A percentile compares a stretch with the other conserved stretches of the same genome.
phyloP scores from a whole-genome alignment of 257 asterid genomes.

The Ocimum tenuiflorum region DNA sequence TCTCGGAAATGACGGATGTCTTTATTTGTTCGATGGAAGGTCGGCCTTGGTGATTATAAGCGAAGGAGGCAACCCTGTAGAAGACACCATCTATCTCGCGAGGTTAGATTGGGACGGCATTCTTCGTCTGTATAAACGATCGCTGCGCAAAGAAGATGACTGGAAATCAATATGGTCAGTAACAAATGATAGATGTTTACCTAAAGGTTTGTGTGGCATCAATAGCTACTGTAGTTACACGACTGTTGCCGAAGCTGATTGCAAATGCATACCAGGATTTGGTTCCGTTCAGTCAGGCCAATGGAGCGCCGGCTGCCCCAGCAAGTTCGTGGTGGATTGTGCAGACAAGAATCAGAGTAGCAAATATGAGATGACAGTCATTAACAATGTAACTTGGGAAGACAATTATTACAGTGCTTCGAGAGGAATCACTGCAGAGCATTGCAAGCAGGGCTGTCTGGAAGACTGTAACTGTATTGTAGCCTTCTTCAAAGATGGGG shows the following conservation, averaged over 20 bases:
- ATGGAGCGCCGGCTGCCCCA: constrained; percentile 22
- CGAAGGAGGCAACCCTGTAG: constrained; percentile 3
- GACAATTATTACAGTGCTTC: constrained; percentile 16
- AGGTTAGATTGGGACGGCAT: constrained; percentile 45
- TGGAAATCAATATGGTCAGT: constrained; percentile 21
- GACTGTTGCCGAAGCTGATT: not conserved
- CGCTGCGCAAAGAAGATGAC: constrained; percentile 9
- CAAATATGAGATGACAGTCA: not conserved
- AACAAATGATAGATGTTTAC: constrained; percentile 24
- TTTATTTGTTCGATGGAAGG: constrained; percentile 35
- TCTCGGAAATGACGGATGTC: constrained; percentile 31
- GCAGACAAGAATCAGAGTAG: not conserved
- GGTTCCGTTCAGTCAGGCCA: not conserved
- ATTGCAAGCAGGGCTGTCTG: constrained; percentile 34
- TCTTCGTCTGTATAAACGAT: constrained; percentile 31
- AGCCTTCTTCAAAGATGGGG: constrained; percentile 21
- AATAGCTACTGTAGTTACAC: constrained; percentile 36
- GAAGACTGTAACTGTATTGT: constrained; percentile 48
- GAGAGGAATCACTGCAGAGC: constrained; percentile 5
- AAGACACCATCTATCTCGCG: constrained; percentile 20
- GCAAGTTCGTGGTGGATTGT: not conserved
- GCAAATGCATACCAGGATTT: constrained; percentile 46
- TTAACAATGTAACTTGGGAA: constrained; percentile 29
- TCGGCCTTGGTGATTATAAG: constrained; percentile 18
- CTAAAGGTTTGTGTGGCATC: constrained; percentile 46